Evolutionary conservation across 1,139 yeast species (phyloP).

Genomic region (Oligophagozyma castellii): DNA sequence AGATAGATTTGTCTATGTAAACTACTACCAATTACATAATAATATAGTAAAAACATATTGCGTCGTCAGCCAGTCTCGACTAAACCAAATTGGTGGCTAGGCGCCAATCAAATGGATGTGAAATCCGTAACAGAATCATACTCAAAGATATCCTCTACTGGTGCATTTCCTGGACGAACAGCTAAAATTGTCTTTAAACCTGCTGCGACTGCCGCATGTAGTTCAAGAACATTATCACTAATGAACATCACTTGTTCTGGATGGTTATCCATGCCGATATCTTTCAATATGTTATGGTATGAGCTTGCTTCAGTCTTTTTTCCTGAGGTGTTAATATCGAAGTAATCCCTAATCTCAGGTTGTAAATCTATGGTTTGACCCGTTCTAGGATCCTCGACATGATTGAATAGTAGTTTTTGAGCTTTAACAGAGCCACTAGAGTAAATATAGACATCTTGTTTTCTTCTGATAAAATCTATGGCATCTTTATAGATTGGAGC

Average conservation of each 20-base stretch:
- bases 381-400: conserved; percentile 32
- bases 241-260: conserved; percentile 40
- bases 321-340: conserved; percentile 79
- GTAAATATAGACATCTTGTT: conserved; percentile 45
- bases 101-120: too few relatives aligned
- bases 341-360: conserved; percentile 46
- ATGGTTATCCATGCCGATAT: conserved; percentile 28
- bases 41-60: too few relatives aligned
- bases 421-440: conserved; percentile 90
- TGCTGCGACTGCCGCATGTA: conserved; percentile 56
- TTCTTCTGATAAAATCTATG: conserved; percentile 35
- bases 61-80: too few relatives aligned
- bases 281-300: conserved; percentile 41
- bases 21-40: background rate
- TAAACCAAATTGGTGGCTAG: too few relatives aligned
- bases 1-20: background rate
- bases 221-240: conserved; percentile 61
- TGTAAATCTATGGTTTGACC: conserved; percentile 35
- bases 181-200: conserved; percentile 51
- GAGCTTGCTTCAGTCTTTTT: conserved; percentile 46
- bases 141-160: conserved; percentile 20
- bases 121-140: background rate
- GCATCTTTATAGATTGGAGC: conserved; percentile 78
- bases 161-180: conserved; percentile 63
- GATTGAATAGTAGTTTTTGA: conserved; percentile 59